Percentiles rank a stretch among this genome's conserved stretches.
Conservation (phyloP, 345 rosid genomes). For the Populus pruinosa region DNA sequence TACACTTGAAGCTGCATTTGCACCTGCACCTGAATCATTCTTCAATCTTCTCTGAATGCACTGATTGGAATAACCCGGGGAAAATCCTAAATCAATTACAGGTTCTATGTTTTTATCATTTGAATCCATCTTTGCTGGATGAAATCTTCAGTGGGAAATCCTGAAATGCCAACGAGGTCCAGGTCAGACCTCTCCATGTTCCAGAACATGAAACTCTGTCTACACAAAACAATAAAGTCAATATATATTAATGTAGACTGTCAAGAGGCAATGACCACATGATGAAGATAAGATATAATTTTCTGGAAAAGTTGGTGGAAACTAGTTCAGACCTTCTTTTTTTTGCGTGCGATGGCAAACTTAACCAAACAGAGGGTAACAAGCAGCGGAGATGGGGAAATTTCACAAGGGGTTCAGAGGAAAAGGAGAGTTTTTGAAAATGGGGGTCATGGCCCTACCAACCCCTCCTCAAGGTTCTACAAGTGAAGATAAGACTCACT, state of each 20-base stretch:
- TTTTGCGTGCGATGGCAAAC: not conserved
- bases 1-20: conserved; percentile 67
- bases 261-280: not conserved
- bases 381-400: not conserved
- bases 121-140: conserved; percentile 44
- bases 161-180: conserved; percentile 29
- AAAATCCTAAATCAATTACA: conserved; percentile 38
- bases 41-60: conserved; percentile 30
- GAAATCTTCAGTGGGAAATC: conserved; percentile 20
- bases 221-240: conserved; percentile 3
- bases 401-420: not conserved
- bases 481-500: not conserved
- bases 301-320: not conserved
- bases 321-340: not conserved
- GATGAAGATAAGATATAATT: not conserved
- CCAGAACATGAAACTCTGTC: conserved; percentile 10
- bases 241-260: not conserved
- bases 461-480: not conserved
- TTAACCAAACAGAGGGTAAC: not conserved
- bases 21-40: conserved; percentile 71
- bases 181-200: conserved; percentile 24
- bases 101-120: conserved; percentile 48
- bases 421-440: no score
- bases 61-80: conserved; percentile 36
- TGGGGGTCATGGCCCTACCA: no score